Evolutionary conservation across 768 basidiomycete genomes (phyloP).

Genomic region (Amanita phalloides): DNA sequence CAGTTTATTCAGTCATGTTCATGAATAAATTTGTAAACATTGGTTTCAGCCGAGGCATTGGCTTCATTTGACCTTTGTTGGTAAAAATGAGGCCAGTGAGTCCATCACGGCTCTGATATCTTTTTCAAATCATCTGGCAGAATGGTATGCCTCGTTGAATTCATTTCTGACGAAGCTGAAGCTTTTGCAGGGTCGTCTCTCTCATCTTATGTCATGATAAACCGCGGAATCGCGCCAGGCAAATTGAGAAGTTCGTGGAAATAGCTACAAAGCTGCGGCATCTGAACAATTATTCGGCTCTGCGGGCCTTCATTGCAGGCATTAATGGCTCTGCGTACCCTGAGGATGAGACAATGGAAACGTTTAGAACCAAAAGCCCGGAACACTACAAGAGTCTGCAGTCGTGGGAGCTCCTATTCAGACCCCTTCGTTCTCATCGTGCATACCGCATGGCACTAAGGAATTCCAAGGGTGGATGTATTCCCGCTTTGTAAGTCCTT

Average conservation of each 20-base stretch:
- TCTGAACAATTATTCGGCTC: conserved; percentile 86
- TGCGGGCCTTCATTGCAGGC: conserved; percentile 90
- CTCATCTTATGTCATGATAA: conserved; percentile 84
- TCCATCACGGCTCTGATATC: conserved; percentile 66
- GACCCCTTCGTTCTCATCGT: conserved; percentile 71
- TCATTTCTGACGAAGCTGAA: background rate
- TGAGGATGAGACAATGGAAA: conserved; percentile 67
- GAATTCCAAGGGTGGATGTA: conserved; percentile 77
- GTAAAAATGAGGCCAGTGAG: conserved; percentile 49
- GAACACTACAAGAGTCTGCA: conserved; percentile 67
- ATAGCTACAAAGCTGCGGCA: conserved; percentile 73
- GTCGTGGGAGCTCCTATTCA: conserved; percentile 79
- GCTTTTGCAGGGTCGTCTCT: conserved; percentile 65
- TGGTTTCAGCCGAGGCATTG: conserved; percentile 70
- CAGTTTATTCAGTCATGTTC: background rate
- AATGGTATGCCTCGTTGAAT: conserved; percentile 45
- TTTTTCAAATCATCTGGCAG: conserved; percentile 74
- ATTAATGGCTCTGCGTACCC: conserved; percentile 77
- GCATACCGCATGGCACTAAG: conserved; percentile 86
- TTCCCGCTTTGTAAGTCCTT: conserved; percentile 67
- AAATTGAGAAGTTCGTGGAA: conserved; percentile 84
- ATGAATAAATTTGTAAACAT: conserved; percentile 2
- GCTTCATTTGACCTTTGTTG: conserved; percentile 68
- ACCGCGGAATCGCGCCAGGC: conserved; percentile 58
- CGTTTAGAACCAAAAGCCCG: conserved; percentile 55